Evolutionary conservation across 1,284 basidiomycete genomes (phyloP), one percentile per base, ranked within the genome.

Genomic region (Thecaphora thlaspeos): DNA sequence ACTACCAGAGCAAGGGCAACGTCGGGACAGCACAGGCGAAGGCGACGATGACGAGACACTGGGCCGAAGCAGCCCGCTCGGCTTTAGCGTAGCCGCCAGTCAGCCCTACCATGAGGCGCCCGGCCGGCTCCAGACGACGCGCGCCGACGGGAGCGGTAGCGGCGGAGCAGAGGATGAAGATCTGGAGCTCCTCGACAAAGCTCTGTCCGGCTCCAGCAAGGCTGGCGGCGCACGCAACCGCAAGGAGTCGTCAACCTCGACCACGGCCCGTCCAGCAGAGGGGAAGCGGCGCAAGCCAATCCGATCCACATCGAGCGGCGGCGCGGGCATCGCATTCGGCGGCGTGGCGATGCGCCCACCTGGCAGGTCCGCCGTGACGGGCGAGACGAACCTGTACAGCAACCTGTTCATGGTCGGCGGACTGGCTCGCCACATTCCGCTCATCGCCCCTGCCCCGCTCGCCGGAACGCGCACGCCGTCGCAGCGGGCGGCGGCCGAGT

Each of bases 91-190:
- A 8, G 22, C 23, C 9, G 17, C 23, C 4, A 43, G 41, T 10
- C 51, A 46, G 14, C 55, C 43, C 12, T 53, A 50, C 10, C 55
- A 66, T 24, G 59, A 66, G 28, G 63, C 63, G 9, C 63, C 63
- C 1, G 59, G 59, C 0, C n/a, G 63, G 10, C 22, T 65, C 10
- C 62, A 65, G 37, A 60, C 56, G 1, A 60, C 57, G 2, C 43
- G 50, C 11, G 28, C 46, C 7, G 48, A 46, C 12, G 15, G 58
- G 49, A 4, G 49, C 52, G 4, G 47, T 49, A n/a, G 40, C 18
- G 18, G 43, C 37, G 3, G 36, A 26, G 11, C 44, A 50, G 1
- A 5, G 47, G 11, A 30, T 30, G 41, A 55, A 43, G 23, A 23
- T 30, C 18, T 11, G 15, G 32, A 34, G 32, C 32, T 17, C 4